phyloP scores from a whole-genome alignment of 1,284 basidiomycete genomes.

The Puccinia triticina region DNA sequence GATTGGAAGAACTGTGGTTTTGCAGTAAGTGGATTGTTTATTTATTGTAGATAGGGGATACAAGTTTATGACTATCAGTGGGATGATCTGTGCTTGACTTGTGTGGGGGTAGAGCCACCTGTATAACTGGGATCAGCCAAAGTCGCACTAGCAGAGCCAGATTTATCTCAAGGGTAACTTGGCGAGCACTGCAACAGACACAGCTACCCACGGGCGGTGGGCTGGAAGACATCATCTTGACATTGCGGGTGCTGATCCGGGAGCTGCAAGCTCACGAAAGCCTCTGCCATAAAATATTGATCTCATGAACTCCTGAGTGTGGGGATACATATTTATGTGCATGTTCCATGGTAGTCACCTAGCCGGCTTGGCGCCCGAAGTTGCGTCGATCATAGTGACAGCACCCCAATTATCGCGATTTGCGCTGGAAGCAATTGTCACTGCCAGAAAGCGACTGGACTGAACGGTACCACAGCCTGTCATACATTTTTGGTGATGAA shows the following conservation, averaged over 20 bases:
- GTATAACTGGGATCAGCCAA: not conserved
- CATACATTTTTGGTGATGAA: too few species aligned
- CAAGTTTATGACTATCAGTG: too few species aligned
- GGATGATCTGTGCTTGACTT: not conserved
- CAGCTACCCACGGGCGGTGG: conserved; percentile 3
- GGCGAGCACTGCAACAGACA: not conserved
- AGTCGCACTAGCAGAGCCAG: not conserved
- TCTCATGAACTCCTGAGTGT: not conserved
- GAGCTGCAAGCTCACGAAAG: not conserved
- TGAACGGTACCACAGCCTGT: too few species aligned
- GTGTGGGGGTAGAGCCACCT: not conserved
- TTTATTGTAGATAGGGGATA: not conserved
- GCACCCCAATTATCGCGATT: not conserved
- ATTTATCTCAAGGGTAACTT: not conserved
- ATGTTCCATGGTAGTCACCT: not conserved
- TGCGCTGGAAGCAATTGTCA: too few species aligned
- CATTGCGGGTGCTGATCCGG: not conserved
- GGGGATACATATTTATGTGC: not conserved
- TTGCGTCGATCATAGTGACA: not conserved
- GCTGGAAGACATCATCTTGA: not conserved
- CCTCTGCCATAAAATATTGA: not conserved
- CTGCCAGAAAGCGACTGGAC: too few species aligned
- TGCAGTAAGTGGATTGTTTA: not conserved
- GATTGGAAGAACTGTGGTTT: not conserved
- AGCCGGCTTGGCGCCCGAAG: not conserved